Conservation (phyloP, 2,329 filamentous ascomycete genomes). For the Neoarthrinium moseri region DNA sequence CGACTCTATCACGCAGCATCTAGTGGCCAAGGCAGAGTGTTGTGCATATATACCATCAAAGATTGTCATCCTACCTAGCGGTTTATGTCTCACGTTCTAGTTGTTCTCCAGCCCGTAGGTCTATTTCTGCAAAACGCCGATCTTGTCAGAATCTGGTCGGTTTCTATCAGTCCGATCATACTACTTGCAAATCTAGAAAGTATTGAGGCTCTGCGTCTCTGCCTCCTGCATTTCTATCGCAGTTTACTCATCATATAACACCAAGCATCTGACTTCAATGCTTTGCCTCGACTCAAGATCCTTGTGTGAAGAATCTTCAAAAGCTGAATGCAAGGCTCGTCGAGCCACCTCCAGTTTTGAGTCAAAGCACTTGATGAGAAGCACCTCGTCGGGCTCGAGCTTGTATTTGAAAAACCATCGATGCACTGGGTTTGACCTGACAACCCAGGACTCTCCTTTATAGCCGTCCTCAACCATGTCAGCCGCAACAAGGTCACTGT, state of each 20-base stretch:
- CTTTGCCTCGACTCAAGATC: conserved; percentile 45
- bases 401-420: conserved; percentile 52
- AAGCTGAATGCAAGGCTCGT: conserved; percentile 52
- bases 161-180: too few relatives aligned
- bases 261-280: conserved; percentile 53
- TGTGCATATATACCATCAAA: too few relatives aligned
- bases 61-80: too few relatives aligned
- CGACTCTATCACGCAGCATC: too few relatives aligned
- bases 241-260: conserved; percentile 40
- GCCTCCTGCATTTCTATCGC: too few relatives aligned
- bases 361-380: conserved; percentile 60
- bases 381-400: conserved; percentile 48
- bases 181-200: too few relatives aligned
- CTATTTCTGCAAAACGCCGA: too few relatives aligned
- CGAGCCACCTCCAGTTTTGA: conserved; percentile 49
- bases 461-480: conserved; percentile 33
- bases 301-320: conserved; percentile 46
- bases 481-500: conserved; percentile 37
- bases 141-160: too few relatives aligned
- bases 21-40: too few relatives aligned
- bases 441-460: conserved; percentile 36
- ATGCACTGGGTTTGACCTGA: conserved; percentile 33
- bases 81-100: too few relatives aligned
- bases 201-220: too few relatives aligned
- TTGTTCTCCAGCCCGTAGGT: too few relatives aligned